Evolutionary conservation across 164 flowering plant genomes (phyloP).

Genomic region (Kingdonia uniflora): DNA sequence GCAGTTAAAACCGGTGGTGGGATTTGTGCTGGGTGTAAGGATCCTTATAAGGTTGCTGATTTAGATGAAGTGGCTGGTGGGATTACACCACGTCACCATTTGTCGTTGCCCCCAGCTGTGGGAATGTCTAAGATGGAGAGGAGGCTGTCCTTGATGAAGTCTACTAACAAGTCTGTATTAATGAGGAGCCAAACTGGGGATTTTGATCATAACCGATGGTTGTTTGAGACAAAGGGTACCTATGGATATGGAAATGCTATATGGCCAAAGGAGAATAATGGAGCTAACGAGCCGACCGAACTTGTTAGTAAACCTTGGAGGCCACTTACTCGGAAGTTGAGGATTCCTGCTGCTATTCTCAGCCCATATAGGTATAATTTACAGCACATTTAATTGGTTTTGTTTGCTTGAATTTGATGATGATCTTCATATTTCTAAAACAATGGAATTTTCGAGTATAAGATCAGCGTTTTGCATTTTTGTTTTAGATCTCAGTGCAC

Average conservation of each 20-base stretch:
- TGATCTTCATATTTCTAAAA: too few species aligned
- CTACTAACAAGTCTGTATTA: constrained; percentile 26
- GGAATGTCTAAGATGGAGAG: constrained; percentile 41
- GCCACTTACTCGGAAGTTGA: constrained; percentile 64
- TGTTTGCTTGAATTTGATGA: too few species aligned
- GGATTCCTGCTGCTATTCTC: constrained; percentile 57
- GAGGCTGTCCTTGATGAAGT: constrained; percentile 52
- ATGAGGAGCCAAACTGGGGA: constrained; percentile 56
- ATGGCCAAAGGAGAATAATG: constrained; percentile 45
- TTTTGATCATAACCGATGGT: constrained; percentile 62
- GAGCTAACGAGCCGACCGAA: constrained; percentile 20
- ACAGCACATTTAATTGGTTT: too few species aligned
- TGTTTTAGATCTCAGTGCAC: too few species aligned
- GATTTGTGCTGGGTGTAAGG: constrained; percentile 53
- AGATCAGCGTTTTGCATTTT: too few species aligned
- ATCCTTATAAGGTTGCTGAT: constrained; percentile 34
- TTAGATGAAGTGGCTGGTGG: constrained; percentile 24
- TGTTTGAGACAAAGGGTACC: constrained; percentile 64
- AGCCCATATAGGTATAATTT: constrained; percentile 69
- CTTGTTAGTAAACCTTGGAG: constrained; percentile 54
- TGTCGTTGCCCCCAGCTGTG: constrained; percentile 22
- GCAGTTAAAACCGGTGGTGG: constrained; percentile 37
- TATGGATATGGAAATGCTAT: constrained; percentile 83
- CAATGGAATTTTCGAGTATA: too few species aligned
- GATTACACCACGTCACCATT: constrained; percentile 14